Conservation (phyloP, 2,329 filamentous ascomycete genomes). For the Aspergillus fumigatiaffinis region DNA sequence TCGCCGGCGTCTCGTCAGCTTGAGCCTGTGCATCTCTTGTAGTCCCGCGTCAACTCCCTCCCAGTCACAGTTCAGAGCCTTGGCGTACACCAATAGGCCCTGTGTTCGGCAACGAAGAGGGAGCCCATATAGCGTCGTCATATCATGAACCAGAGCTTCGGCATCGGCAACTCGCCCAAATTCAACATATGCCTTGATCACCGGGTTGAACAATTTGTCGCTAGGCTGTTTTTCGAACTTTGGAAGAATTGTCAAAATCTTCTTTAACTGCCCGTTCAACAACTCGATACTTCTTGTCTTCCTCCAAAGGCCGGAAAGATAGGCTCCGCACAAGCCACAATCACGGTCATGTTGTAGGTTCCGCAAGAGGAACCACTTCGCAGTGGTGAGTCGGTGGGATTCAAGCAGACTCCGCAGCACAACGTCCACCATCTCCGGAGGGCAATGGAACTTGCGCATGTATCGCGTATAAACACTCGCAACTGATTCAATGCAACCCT, state of each 20-base stretch:
- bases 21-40: constrained; percentile 33
- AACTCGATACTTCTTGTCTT: constrained; percentile 37
- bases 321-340: constrained; percentile 35
- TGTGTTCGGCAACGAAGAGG: constrained; percentile 31
- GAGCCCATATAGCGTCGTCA: constrained; percentile 28
- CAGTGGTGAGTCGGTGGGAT: constrained; percentile 33
- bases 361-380: constrained; percentile 34
- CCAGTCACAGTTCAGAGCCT: constrained; percentile 39
- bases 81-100: constrained; percentile 35
- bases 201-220: constrained; percentile 38
- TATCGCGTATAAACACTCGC: constrained; percentile 30
- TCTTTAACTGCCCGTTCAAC: constrained; percentile 31
- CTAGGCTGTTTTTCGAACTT: constrained; percentile 30
- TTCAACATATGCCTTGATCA: constrained; percentile 39
- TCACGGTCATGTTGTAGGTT: constrained; percentile 30
- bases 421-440: constrained; percentile 29
- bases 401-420: constrained; percentile 36
- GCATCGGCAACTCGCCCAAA: constrained; percentile 34
- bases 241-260: constrained; percentile 23
- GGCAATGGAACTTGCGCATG: constrained; percentile 25
- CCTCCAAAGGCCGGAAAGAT: constrained; percentile 36
- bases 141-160: constrained; percentile 32
- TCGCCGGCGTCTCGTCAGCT: constrained; percentile 23
- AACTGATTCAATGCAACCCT: constrained; percentile 35
- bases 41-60: constrained; percentile 36